These are phyloP conservation scores for Silene noctiflora DNA, from an alignment of 179 eudicot genomes.

Conservation along the genomic window DNA sequence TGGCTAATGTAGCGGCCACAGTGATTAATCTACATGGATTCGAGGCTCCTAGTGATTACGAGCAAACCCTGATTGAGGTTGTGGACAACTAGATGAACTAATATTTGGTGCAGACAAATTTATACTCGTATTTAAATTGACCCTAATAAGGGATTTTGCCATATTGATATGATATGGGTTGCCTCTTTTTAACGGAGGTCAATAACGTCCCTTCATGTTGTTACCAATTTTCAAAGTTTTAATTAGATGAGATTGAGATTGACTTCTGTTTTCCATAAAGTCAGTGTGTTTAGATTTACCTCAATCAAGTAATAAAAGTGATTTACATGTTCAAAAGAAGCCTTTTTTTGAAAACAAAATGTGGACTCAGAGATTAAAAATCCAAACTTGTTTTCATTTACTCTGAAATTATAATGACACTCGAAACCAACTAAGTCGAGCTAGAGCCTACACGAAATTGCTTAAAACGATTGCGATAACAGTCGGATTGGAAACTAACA, in stretches of 20 bases:
- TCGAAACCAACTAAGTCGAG: no score
- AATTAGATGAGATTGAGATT: background rate
- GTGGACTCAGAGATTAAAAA: no score
- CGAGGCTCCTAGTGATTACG: slow-evolving; percentile 85
- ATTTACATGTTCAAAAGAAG: no score
- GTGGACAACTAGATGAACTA: slow-evolving; percentile 40
- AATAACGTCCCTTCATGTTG: slow-evolving; percentile 15
- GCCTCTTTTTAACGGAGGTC: slow-evolving; percentile 21
- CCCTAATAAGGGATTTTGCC: slow-evolving; percentile 17
- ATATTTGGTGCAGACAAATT: background rate
- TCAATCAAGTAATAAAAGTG: no score
- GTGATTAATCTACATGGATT: slow-evolving; percentile 89
- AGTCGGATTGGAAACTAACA: no score
- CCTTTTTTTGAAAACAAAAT: no score
- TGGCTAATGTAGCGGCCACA: slow-evolving; percentile 94
- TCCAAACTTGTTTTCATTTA: no score
- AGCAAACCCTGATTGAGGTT: slow-evolving; percentile 81
- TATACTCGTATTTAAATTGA: slow-evolving; percentile 9
- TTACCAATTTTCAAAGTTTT: background rate
- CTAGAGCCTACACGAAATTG: no score
- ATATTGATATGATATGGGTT: slow-evolving; percentile 11
- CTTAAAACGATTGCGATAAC: no score
- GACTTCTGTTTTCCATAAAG: no score
- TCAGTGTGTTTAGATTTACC: no score
- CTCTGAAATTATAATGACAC: no score